A percentile compares a stretch with the other conserved stretches of the same genome.
Evolutionary conservation across 2,329 filamentous ascomycete genomes (phyloP).

Genomic region (Aspergillus texensis): DNA sequence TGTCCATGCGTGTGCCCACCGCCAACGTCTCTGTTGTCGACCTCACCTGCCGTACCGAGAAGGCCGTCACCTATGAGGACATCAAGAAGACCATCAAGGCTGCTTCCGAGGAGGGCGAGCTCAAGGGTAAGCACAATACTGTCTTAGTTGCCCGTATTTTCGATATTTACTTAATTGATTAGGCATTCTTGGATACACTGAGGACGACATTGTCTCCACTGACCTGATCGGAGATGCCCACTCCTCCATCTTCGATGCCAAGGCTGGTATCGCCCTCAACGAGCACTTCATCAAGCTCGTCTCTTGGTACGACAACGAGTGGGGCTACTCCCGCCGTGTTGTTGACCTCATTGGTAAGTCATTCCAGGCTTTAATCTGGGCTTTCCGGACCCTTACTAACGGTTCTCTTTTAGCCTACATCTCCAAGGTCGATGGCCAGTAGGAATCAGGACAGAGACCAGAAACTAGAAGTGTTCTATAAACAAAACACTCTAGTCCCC

Average conservation of each 20-base stretch:
- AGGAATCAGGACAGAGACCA: slow-evolving; percentile 40
- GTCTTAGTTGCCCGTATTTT: background rate
- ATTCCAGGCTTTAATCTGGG: background rate
- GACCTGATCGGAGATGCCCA: slow-evolving; percentile 89
- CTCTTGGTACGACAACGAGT: slow-evolving; percentile 99
- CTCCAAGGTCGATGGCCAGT: slow-evolving; percentile 69
- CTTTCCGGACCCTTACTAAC: slow-evolving; percentile 26
- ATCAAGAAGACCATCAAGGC: slow-evolving; percentile 93
- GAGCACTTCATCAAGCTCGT: slow-evolving; percentile 98
- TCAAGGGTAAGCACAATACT: slow-evolving; percentile 68
- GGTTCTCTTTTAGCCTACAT: slow-evolving; percentile 64
- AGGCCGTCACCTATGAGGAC: slow-evolving; percentile 72
- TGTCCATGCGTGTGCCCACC: slow-evolving; percentile 99
- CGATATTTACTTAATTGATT: slow-evolving; percentile 10
- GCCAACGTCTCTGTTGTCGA: slow-evolving; percentile 99
- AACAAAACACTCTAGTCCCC: slow-evolving; percentile 20
- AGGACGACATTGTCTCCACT: slow-evolving; percentile 93
- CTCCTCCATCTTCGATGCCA: slow-evolving; percentile 99
- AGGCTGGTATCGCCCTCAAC: slow-evolving; percentile 98
- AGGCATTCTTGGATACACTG: slow-evolving; percentile 92
- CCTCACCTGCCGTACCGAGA: slow-evolving; percentile 91
- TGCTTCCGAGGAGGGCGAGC: slow-evolving; percentile 71
- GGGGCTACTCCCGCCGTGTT: slow-evolving; percentile 97
- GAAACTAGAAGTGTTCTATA: slow-evolving; percentile 40
- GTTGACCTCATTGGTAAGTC: slow-evolving; percentile 67